These are phyloP conservation scores for Chytriomyces sp. DNA, from an alignment of 192 early-diverging fungal species.

Conservation along the genomic window DNA sequence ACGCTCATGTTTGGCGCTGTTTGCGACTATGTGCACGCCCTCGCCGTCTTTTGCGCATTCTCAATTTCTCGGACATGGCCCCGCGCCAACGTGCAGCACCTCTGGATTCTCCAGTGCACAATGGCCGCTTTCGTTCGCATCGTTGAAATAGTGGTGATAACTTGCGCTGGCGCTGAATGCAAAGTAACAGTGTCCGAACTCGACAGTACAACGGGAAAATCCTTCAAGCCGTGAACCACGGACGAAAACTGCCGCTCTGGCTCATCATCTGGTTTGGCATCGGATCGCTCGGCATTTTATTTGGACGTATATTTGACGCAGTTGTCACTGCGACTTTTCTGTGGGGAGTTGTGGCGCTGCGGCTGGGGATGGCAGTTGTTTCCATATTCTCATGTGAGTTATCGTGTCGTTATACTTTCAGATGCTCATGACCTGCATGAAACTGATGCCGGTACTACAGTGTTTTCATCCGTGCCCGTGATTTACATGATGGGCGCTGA, in stretches of 20 bases:
- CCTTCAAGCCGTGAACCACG: slow-evolving; percentile 2
- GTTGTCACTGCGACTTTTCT: not conserved
- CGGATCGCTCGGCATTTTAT: not conserved
- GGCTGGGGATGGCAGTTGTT: slow-evolving; percentile 26
- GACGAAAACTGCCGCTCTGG: slow-evolving; percentile 3
- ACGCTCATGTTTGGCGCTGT: slow-evolving; percentile 16
- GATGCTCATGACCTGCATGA: not conserved
- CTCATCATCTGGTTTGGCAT: slow-evolving; percentile 3
- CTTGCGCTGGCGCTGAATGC: not conserved
- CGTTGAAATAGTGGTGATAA: slow-evolving; percentile 25
- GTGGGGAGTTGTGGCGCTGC: not conserved
- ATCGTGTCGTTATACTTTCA: not conserved
- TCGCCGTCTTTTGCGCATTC: slow-evolving; percentile 1
- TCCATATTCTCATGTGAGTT: slow-evolving; percentile 1
- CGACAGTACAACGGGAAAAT: slow-evolving; percentile 18
- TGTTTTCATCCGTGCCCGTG: not conserved
- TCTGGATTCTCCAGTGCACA: slow-evolving; percentile 14
- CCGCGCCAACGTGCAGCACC: not conserved
- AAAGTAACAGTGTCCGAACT: not conserved
- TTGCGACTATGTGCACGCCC: slow-evolving; percentile 11
- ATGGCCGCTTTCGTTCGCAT: slow-evolving; percentile 20
- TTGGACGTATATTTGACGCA: slow-evolving; percentile 21
- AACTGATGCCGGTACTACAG: not conserved
- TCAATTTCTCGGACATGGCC: not conserved
- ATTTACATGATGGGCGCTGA: slow-evolving; percentile 1